Evolutionary conservation across 31 red algal genomes (phyloP).

Genomic region (Endocladia muricata): DNA sequence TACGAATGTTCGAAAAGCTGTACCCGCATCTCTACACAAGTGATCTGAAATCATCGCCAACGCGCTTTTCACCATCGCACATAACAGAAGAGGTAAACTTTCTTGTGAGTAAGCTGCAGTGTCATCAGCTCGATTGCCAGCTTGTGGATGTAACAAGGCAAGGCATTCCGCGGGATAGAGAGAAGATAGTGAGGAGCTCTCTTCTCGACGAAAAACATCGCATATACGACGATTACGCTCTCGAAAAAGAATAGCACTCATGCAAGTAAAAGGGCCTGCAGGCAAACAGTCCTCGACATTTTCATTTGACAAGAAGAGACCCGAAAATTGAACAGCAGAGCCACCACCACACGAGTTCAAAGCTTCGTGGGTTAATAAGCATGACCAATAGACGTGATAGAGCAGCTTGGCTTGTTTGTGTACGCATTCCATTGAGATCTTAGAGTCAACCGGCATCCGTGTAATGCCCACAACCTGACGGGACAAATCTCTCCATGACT

Average conservation of each 20-base stretch:
- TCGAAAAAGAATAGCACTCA: constrained; percentile 8
- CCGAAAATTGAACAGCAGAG: too few relatives aligned
- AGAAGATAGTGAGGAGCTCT: constrained; percentile 1
- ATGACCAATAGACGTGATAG: too few relatives aligned
- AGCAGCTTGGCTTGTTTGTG: too few relatives aligned
- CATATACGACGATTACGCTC: background rate
- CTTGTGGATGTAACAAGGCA: constrained; percentile 30
- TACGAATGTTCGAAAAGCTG: constrained; percentile 24
- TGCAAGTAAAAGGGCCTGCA: constrained; percentile 28
- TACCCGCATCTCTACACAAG: constrained; percentile 12
- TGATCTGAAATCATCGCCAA: constrained; percentile 9
- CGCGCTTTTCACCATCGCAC: constrained; percentile 7
- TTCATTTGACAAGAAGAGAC: too few relatives aligned
- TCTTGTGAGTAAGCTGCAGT: background rate
- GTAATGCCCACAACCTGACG: too few relatives aligned
- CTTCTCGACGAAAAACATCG: background rate
- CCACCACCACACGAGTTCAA: too few relatives aligned
- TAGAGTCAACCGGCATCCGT: too few relatives aligned
- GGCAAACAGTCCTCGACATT: too few relatives aligned
- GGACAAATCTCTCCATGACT: background rate
- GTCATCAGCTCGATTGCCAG: background rate
- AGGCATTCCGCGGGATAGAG: constrained; percentile 55
- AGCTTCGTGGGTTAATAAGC: too few relatives aligned
- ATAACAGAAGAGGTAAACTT: constrained; percentile 3
- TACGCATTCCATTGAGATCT: too few relatives aligned